Percentiles rank a stretch among this genome's conserved stretches.
phyloP scores from a whole-genome alignment of 768 basidiomycete species.

The Tylopilus cervinicoccineus region DNA sequence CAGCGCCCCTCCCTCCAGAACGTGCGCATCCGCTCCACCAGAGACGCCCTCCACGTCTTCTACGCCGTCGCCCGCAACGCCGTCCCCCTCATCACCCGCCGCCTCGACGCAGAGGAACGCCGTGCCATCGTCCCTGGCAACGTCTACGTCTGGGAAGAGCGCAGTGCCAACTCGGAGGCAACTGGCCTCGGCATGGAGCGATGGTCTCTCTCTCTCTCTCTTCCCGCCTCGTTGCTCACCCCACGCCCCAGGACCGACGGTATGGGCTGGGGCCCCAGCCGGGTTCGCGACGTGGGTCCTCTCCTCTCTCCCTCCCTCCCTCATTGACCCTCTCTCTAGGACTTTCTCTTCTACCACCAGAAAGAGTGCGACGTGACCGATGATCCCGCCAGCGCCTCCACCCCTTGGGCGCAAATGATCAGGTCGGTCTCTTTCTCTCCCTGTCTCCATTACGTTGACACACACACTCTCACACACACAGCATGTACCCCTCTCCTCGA shows the following conservation, averaged over 20 bases:
- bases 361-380: conserved; percentile 40
- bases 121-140: conserved; percentile 69
- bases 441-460: conserved; percentile 11
- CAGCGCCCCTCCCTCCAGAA: conserved; percentile 74
- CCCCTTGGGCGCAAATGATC: conserved; percentile 75
- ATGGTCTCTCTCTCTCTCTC: conserved; percentile 43
- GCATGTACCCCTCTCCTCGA: conserved; percentile 40
- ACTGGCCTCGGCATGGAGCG: conserved; percentile 86
- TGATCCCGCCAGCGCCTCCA: conserved; percentile 45
- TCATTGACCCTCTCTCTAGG: conserved; percentile 30
- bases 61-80: conserved; percentile 65
- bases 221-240: neutral
- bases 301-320: neutral
- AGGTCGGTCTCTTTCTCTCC: conserved; percentile 40
- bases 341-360: conserved; percentile 56
- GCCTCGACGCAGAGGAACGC: conserved; percentile 80
- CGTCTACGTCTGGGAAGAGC: conserved; percentile 88
- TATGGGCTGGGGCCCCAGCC: conserved; percentile 83
- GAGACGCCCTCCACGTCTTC: conserved; percentile 81
- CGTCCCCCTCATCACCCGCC: conserved; percentile 74
- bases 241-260: conserved; percentile 47
- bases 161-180: conserved; percentile 75
- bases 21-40: conserved; percentile 72
- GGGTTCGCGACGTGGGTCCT: conserved; percentile 48
- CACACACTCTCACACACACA: conserved; percentile 17